Conservation (phyloP, 441 rosid species). For the Mallotus japonicus region DNA sequence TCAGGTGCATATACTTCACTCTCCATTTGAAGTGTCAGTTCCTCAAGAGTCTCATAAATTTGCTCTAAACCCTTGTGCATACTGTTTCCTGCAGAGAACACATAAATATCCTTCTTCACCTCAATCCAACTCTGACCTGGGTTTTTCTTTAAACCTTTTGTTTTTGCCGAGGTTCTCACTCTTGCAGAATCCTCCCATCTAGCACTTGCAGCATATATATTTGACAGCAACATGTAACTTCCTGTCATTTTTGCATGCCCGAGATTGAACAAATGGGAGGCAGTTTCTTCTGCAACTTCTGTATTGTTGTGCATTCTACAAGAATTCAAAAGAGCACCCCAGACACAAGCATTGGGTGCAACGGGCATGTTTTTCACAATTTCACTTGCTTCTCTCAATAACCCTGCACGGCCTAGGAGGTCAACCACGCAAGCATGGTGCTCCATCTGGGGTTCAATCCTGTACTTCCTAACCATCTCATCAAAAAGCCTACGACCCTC, state of each 20-base stretch:
- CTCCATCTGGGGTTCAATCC: conserved; percentile 39
- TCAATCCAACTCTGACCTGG: conserved; percentile 56
- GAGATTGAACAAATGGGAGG: conserved; percentile 24
- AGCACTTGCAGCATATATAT: conserved; percentile 44
- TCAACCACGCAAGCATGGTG: conserved; percentile 44
- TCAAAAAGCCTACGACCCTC: conserved; percentile 35
- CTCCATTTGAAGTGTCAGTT: conserved; percentile 52
- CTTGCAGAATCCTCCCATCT: conserved; percentile 51
- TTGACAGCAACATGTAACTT: conserved; percentile 43
- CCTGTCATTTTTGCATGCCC: conserved; percentile 22
- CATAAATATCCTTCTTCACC: conserved; percentile 32
- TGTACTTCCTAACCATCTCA: conserved; percentile 25
- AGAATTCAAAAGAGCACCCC: conserved; percentile 49
- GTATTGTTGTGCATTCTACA: conserved; percentile 40
- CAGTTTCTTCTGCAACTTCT: conserved; percentile 30
- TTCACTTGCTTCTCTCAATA: conserved; percentile 36
- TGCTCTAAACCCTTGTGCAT: conserved; percentile 37
- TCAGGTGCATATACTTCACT: conserved; percentile 21
- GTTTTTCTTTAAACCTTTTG: conserved; percentile 43
- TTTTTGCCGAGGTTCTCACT: conserved; percentile 41
- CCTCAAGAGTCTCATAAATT: conserved; percentile 43
- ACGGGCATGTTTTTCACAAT: conserved; percentile 39
- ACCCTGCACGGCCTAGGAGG: conserved; percentile 43
- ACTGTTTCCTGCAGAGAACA: conserved; percentile 43
- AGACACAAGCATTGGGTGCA: conserved; percentile 39